phyloP scores from a whole-genome alignment of 345 rosid species.

The Arabis hirsuta region DNA sequence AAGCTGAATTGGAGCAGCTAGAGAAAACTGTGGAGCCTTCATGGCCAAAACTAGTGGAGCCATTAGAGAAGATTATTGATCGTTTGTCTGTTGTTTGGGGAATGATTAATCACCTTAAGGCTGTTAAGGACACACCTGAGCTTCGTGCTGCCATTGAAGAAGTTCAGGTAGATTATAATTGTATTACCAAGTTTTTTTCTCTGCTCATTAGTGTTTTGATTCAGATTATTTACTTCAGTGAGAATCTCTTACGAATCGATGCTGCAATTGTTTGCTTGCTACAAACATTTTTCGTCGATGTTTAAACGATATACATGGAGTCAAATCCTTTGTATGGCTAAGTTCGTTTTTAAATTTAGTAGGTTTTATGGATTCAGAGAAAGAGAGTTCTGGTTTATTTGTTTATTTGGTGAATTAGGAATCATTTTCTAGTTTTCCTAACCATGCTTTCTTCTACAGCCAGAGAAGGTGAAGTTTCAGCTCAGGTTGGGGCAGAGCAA shows the following conservation, averaged over 20 bases:
- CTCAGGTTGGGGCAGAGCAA: constrained; percentile 86
- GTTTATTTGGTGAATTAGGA: background rate
- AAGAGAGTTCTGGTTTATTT: background rate
- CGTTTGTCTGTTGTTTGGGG: constrained; percentile 75
- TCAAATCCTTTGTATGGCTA: background rate
- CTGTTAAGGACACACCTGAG: constrained; percentile 83
- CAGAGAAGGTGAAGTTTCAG: constrained; percentile 48
- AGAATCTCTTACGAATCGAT: background rate
- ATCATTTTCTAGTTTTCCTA: constrained; percentile 3
- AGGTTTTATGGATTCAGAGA: constrained; percentile 16
- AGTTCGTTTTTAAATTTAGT: background rate
- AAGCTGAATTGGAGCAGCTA: constrained; percentile 70
- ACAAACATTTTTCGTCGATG: background rate
- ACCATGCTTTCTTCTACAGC: constrained; percentile 33
- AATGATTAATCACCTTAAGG: constrained; percentile 76
- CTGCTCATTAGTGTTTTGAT: constrained; percentile 8
- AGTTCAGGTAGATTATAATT: constrained; percentile 64
- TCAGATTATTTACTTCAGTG: constrained; percentile 4
- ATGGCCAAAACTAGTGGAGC: constrained; percentile 91
- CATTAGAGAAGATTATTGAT: constrained; percentile 85
- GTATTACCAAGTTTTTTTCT: background rate
- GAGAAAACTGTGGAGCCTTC: constrained; percentile 75
- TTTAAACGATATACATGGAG: background rate
- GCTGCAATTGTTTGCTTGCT: constrained; percentile 8
- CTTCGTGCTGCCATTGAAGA: constrained; percentile 93